Evolutionary conservation across 2,329 filamentous ascomycete species (phyloP), one percentile per base, ranked within the genome.

Genomic region (Stemphylium vesicarium): DNA sequence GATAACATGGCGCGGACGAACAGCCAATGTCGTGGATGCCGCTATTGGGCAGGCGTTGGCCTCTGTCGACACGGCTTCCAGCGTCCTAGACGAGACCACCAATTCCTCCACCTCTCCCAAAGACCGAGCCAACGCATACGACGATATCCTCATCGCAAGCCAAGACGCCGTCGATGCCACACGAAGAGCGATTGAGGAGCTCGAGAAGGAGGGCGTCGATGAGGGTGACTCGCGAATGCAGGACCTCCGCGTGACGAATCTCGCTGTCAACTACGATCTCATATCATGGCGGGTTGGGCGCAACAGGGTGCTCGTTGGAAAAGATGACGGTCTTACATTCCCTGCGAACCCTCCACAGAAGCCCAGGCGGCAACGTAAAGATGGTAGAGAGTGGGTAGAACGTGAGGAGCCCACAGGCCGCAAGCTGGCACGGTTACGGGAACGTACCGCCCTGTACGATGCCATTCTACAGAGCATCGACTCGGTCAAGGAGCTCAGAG

Each of bases 81-180:
- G 75, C n/a, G 73, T 77, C 49, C 77, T 88, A 29, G 72, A 78
- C 16, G 64, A 77, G n/a, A 74, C 76, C 13, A 65, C 76, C 16
- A 66, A 70, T 11, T 74, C 77, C 12, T 77, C 78, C 4, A 75
- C 77, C 0, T 70, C 80, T 2, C 50, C 83, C 80, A 46, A 86
- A 82, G 90, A 95, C 56, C 86, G 88, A 68, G 92, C 93, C 10
- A 89, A 88, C 8, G 91, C 91, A 6, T 99, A 98, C 74, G 95
- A 99, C 66, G 90, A 90, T 59, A 88, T 98, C 48, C 85, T 99
- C 22, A 91, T 90, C 63, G 88, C 92, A 18, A 95, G 91, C 63
- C 95, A 98, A 76, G 94, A 99, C 72, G 92, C 91, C 3, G 92
- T 94, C 16, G 95, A 99, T 77, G 92, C 92, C 4, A 95, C 93